A percentile compares a stretch with the other conserved stretches of the same genome.
These are phyloP conservation scores for Ceratocystis albifundus DNA, from an alignment of 2,329 filamentous ascomycete genomes.

Conservation along the genomic window DNA sequence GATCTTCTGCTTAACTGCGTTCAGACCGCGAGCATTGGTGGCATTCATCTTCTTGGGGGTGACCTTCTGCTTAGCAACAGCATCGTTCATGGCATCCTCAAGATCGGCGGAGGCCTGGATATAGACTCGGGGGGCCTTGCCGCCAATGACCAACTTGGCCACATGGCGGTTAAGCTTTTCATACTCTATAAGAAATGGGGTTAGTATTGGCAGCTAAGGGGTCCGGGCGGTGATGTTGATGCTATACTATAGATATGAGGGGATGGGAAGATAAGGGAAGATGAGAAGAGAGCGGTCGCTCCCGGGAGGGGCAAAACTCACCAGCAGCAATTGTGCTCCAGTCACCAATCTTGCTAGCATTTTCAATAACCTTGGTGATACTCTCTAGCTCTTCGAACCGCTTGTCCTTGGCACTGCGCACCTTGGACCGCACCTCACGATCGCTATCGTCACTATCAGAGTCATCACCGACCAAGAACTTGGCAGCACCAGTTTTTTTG, in stretches of 20 bases:
- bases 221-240: not conserved
- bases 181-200: slow-evolving; percentile 51
- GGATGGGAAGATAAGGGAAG: not conserved
- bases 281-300: not conserved
- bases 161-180: slow-evolving; percentile 88
- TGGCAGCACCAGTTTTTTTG: slow-evolving; percentile 58
- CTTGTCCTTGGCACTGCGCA: slow-evolving; percentile 98
- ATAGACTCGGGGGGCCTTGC: slow-evolving; percentile 78
- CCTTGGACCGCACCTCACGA: slow-evolving; percentile 70
- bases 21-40: slow-evolving; percentile 83
- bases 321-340: slow-evolving; percentile 87
- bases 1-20: slow-evolving; percentile 95
- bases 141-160: slow-evolving; percentile 62
- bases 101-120: slow-evolving; percentile 87
- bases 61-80: slow-evolving; percentile 89
- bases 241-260: slow-evolving; percentile 1
- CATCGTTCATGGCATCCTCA: slow-evolving; percentile 89
- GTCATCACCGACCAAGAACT: slow-evolving; percentile 69
- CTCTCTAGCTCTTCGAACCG: slow-evolving; percentile 84
- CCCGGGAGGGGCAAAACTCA: slow-evolving; percentile 36
- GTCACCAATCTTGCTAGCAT: slow-evolving; percentile 93
- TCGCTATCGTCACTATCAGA: slow-evolving; percentile 77
- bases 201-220: too few relatives aligned
- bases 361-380: slow-evolving; percentile 84
- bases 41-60: slow-evolving; percentile 98